Conservation (phyloP, 192 early-diverging fungal genomes). For the Radiomyces spectabilis region DNA sequence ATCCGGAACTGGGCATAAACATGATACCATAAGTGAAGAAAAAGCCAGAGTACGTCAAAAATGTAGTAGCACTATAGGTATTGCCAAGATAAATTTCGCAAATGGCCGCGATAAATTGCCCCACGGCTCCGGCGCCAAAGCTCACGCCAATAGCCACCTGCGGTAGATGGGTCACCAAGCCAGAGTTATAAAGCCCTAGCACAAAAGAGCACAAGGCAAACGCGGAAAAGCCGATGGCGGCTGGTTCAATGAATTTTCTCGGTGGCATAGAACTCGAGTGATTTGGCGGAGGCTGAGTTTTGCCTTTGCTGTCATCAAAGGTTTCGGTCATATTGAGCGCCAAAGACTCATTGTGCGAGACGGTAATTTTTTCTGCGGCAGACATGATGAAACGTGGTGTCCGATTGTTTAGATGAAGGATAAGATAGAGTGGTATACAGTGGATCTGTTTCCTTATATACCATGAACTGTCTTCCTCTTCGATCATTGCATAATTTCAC, state of each 20-base stretch:
- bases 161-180: not conserved
- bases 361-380: constrained; percentile 6
- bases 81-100: not conserved
- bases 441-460: too few relatives aligned
- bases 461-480: too few relatives aligned
- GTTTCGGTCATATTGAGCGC: not conserved
- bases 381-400: too few relatives aligned
- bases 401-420: not conserved
- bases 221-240: constrained; percentile 6
- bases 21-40: constrained; percentile 11
- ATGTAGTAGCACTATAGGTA: constrained; percentile 9
- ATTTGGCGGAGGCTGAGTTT: not conserved
- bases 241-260: not conserved
- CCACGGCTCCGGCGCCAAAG: constrained; percentile 5
- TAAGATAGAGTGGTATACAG: not conserved
- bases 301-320: not conserved
- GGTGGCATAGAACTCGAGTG: not conserved
- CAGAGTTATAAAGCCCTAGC: constrained; percentile 3
- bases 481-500: too few relatives aligned
- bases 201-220: constrained; percentile 7
- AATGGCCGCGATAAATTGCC: constrained; percentile 6
- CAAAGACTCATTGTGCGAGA: constrained; percentile 5
- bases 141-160: constrained; percentile 5
- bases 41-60: constrained; percentile 6
- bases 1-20: constrained; percentile 9